Conservation (phyloP, 768 basidiomycete genomes). For the Termitomyces sp. region DNA sequence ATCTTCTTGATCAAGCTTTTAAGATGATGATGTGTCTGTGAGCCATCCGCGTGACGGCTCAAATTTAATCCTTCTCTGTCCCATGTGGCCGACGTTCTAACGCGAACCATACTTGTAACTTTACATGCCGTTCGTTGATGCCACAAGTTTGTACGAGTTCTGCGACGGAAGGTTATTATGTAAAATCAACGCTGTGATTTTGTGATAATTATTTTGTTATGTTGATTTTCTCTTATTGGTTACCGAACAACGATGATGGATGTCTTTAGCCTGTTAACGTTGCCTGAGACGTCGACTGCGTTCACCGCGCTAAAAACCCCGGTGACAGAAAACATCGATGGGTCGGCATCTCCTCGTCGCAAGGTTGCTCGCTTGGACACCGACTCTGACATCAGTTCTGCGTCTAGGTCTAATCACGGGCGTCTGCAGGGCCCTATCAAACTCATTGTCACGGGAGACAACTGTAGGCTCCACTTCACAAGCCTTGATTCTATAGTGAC, state of each 20-base stretch:
- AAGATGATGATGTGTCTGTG: not conserved
- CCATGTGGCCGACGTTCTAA: not conserved
- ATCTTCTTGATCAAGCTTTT: no score
- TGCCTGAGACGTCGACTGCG: slow-evolving; percentile 48
- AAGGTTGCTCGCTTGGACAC: slow-evolving; percentile 64
- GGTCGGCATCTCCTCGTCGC: slow-evolving; percentile 54
- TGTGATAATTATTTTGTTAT: not conserved
- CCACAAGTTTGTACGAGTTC: not conserved
- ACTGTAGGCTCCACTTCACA: slow-evolving; percentile 23
- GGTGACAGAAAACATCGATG: slow-evolving; percentile 30
- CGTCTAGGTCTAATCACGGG: slow-evolving; percentile 45
- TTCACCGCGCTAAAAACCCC: slow-evolving; percentile 39
- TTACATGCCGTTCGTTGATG: not conserved
- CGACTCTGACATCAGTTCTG: slow-evolving; percentile 66
- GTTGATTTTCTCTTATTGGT: not conserved
- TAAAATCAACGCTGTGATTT: not conserved
- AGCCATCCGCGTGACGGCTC: not conserved
- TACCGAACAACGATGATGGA: slow-evolving; percentile 11
- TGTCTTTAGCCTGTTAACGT: slow-evolving; percentile 35
- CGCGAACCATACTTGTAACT: not conserved
- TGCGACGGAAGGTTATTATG: not conserved
- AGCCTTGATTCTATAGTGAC: not conserved
- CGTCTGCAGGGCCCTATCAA: slow-evolving; percentile 32
- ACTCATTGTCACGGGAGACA: slow-evolving; percentile 42
- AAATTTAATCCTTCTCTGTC: no score